A percentile compares a stretch with the other conserved stretches of the same genome.
phyloP scores from a whole-genome alignment of 345 rosid species.

The Isatis tinctoria region DNA sequence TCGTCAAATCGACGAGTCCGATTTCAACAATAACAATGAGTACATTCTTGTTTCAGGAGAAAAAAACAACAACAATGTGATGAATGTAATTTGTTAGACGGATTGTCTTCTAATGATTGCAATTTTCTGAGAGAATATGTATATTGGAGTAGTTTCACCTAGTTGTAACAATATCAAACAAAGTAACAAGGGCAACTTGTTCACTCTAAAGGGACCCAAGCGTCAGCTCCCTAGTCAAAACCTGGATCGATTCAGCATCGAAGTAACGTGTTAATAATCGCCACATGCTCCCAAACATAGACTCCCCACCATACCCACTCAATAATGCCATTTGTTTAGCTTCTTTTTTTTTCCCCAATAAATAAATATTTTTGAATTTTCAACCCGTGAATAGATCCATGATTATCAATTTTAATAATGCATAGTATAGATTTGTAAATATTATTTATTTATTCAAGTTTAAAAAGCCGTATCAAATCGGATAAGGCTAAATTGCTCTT shows the following conservation, averaged over 20 bases:
- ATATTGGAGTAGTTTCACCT: background rate
- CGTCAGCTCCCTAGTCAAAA: background rate
- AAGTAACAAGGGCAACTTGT: constrained; percentile 24
- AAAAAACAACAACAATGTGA: background rate
- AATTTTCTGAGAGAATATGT: background rate
- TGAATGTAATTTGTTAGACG: background rate
- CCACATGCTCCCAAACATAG: constrained; percentile 11
- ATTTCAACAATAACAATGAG: too few species aligned
- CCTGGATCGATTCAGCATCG: background rate
- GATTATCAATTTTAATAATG: background rate
- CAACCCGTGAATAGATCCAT: background rate
- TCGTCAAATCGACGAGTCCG: too few species aligned
- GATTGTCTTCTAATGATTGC: constrained; percentile 19
- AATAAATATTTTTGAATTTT: background rate
- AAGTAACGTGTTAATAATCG: constrained; percentile 19
- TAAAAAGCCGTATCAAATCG: background rate
- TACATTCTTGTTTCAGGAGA: background rate
- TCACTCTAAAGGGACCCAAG: constrained; percentile 17
- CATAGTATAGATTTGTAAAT: background rate
- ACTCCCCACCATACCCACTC: constrained; percentile 26
- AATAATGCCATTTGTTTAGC: constrained; percentile 4
- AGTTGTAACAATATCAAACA: constrained; percentile 3
- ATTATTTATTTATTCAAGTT: background rate
- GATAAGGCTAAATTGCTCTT: background rate
- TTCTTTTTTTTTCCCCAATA: background rate